Evolutionary conservation across 345 rosid genomes (phyloP), one percentile per base, ranked within the genome.

Genomic region (Durio zibethinus): DNA sequence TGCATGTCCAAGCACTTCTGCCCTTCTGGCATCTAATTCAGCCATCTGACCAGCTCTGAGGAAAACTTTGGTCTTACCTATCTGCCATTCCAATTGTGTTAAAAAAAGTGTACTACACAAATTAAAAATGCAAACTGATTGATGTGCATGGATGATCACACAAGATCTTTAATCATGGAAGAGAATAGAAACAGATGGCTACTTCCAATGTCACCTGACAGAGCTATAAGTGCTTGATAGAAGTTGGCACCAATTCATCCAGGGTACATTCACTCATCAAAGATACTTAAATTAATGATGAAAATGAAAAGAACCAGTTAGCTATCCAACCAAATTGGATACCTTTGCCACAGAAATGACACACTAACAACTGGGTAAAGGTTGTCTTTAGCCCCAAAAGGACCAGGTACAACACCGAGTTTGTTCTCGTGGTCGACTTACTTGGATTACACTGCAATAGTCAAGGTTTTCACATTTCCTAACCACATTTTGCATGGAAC

Each of bases 1-100:
- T 10, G 99, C 99, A 91, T 90, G 89, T 76, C 99, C 98, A 65
- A 96, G 97, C 67, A 96, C 95, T 89, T 90, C 97, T 70, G 99
- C 93, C 86, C 99, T 91, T 87, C 99, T 91, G 72, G 99, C 89
- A 86, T 96, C 99, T 84, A 96, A 83, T 83, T 93, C 97, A 76
- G 99, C 99, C 99, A 96, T 96, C 87, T 96, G 99, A 77, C 99
- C 99, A 76, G 99, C 99, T 86, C 99, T 90, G 25, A 96, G 91
- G 87, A 96, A 96, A 66, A 96, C 92, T 83, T 96, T 93, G 45
- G 87, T 83, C 88, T 94, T 96, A 63, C 99, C 99, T 82, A 96
- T 80, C 99, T 96, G 90, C 87, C 78, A 71, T 77, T 52, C 31
- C 78, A 83, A 73, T 78, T 61, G 78, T 64, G 60, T 83, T 68